These are phyloP conservation scores for Amniculicola lignicola DNA, from an alignment of 495 filamentous ascomycete genomes.

Conservation along the genomic window DNA sequence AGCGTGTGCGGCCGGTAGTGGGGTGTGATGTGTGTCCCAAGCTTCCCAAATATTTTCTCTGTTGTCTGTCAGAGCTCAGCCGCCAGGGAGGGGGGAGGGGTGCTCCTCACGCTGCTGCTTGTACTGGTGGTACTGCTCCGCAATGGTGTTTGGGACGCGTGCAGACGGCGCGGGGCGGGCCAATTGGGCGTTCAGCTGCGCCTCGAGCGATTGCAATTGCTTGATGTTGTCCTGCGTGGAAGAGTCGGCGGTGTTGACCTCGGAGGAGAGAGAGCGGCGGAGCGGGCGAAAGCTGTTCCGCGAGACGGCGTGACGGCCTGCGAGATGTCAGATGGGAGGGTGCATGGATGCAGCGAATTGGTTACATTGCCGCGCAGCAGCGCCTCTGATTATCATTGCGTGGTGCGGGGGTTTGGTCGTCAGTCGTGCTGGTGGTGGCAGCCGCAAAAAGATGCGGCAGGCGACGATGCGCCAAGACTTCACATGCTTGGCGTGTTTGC, in stretches of 20 bases:
- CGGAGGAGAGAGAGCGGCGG: conserved; percentile 21
- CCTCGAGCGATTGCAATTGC: conserved; percentile 29
- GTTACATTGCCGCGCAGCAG: too few relatives aligned
- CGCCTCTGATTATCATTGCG: too few relatives aligned
- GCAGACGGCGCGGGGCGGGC: neutral
- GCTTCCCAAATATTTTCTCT: conserved; percentile 40
- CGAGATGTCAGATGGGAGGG: too few relatives aligned
- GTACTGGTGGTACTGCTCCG: conserved; percentile 30
- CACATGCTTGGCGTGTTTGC: too few relatives aligned
- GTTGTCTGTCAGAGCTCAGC: conserved; percentile 29
- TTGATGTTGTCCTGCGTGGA: conserved; percentile 28
- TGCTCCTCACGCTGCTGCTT: conserved; percentile 28
- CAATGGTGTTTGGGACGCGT: conserved; percentile 12
- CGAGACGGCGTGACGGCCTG: conserved; percentile 6
- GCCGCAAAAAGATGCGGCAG: too few relatives aligned
- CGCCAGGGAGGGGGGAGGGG: neutral
- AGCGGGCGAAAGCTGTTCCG: conserved; percentile 1
- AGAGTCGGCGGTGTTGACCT: conserved; percentile 21
- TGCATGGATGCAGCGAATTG: too few relatives aligned
- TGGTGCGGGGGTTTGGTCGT: too few relatives aligned
- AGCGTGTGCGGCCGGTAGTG: conserved; percentile 67
- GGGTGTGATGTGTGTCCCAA: conserved; percentile 54
- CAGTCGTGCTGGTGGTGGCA: too few relatives aligned
- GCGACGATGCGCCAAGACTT: too few relatives aligned
- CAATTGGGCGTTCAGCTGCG: conserved; percentile 17